These are phyloP conservation scores for Salix udensis DNA, from an alignment of 345 rosid genomes.

Conservation along the genomic window DNA sequence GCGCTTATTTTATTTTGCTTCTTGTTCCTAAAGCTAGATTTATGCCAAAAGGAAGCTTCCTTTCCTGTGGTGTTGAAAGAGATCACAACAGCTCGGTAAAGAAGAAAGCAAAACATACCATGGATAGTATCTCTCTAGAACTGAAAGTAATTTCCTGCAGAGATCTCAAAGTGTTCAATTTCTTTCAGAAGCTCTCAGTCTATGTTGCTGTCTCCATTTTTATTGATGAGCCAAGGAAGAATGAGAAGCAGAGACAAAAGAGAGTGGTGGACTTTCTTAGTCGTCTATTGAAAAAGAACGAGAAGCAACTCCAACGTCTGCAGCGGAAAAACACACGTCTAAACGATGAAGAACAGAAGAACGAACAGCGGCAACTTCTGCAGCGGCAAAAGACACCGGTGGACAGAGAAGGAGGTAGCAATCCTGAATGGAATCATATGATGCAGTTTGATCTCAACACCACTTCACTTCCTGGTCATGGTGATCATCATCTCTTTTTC, in stretches of 20 bases:
- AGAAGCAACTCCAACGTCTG: slow-evolving; percentile 6
- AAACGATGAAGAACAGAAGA: slow-evolving; percentile 9
- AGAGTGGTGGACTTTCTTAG: slow-evolving; percentile 13
- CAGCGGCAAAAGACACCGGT: slow-evolving; percentile 32
- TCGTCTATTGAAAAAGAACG: slow-evolving; percentile 6
- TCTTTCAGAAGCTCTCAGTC: slow-evolving; percentile 42
- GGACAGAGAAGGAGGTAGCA: slow-evolving; percentile 30
- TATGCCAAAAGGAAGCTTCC: background rate
- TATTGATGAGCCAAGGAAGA: slow-evolving; percentile 9
- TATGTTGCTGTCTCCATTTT: slow-evolving; percentile 33
- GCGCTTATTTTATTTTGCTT: background rate
- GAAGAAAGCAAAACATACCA: background rate
- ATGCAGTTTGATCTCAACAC: slow-evolving; percentile 34
- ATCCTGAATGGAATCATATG: slow-evolving; percentile 48
- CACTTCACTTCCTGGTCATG: background rate
- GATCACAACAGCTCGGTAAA: background rate
- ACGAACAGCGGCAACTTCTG: slow-evolving; percentile 8
- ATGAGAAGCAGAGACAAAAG: slow-evolving; percentile 20
- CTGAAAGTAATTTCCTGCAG: slow-evolving; percentile 36
- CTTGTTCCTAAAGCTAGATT: background rate
- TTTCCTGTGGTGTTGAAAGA: background rate
- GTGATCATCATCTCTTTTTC: slow-evolving; percentile 20
- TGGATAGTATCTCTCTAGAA: slow-evolving; percentile 31
- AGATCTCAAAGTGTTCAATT: slow-evolving; percentile 43
- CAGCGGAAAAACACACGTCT: slow-evolving; percentile 30